These are phyloP conservation scores for Discostella stelligeroides DNA, from an alignment of 108 stramenopile species.

Conservation along the genomic window DNA sequence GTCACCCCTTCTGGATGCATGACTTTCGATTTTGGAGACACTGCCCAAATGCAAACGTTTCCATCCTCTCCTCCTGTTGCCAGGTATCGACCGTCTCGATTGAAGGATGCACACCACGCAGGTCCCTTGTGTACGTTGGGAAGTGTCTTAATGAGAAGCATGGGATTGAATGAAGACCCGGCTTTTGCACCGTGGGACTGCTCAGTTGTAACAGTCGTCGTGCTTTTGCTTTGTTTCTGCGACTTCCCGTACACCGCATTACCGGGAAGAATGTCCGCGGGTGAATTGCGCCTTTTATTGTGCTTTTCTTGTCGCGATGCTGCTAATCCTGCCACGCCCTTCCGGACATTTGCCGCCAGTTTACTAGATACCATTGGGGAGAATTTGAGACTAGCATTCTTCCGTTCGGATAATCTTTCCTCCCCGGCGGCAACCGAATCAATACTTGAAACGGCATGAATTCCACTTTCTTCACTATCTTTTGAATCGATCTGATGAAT, in stretches of 20 bases:
- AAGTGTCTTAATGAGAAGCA: conserved; percentile 43
- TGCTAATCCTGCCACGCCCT: conserved; percentile 18
- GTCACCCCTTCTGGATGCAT: conserved; percentile 31
- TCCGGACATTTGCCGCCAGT: conserved; percentile 22
- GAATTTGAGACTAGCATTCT: not conserved
- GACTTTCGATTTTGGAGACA: conserved; percentile 40
- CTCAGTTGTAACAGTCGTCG: conserved; percentile 14
- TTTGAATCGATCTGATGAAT: not conserved
- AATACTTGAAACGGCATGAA: not conserved
- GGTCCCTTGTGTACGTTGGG: conserved; percentile 50
- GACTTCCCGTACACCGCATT: conserved; percentile 44
- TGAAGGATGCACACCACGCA: conserved; percentile 56
- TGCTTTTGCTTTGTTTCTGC: conserved; percentile 10
- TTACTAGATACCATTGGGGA: conserved; percentile 11
- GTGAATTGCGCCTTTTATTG: conserved; percentile 25
- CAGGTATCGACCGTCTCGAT: conserved; percentile 40
- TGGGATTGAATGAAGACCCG: conserved; percentile 39
- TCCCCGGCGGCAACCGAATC: not conserved
- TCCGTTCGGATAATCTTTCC: not conserved
- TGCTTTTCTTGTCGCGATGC: conserved; percentile 7
- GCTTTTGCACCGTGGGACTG: not conserved
- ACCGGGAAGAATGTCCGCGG: conserved; percentile 31
- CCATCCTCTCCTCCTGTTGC: conserved; percentile 57
- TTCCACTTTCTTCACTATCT: conserved; percentile 4
- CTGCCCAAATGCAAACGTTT: conserved; percentile 48